Evolutionary conservation across 164 flowering plant genomes (phyloP), one percentile per base, ranked within the genome.

Genomic region (Brasenia schreberi): DNA sequence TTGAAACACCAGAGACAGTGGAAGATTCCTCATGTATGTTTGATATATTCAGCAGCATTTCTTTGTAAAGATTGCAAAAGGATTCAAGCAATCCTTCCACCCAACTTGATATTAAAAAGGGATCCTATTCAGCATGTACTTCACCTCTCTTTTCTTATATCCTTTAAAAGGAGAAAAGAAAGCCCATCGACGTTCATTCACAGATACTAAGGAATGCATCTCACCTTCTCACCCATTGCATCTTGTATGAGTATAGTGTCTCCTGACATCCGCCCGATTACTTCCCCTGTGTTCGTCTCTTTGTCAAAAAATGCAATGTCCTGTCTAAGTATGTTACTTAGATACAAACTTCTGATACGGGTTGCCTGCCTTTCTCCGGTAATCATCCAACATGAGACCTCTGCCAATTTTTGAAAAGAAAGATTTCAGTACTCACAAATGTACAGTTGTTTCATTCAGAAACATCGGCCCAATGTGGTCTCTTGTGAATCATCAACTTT

Each of bases 191-290:
- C 53, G 12, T 7, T 45, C 11, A 45, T 45, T 45, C 12, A 45
- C 53, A 7, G 53, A 45, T 7, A 12, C 7, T 45, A 5, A 7
- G 53, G 53, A 45, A 45, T 7, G 53, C 53, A 45, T 7, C 53
- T 45, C 59, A 83, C 87, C 83, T 81, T 83, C 72, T 85, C 89
- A 0, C 88, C 89, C 83, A 85, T 81, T 70, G 89, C 85, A 49
- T 82, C 89, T 75, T 85, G 92, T 64, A 87, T 85, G 65, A 87
- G 86, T 66, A 82, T 66, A 7, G 92, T 83, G 66, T 87, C 92
- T 1, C 89, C 89, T 0, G 89, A 82, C 92, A 87, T 87, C 61
- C 86, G 79, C 7, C 85, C 84, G 42, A 85, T 80, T 62, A 87
- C 83, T 70, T 87, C 89, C 61, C 92, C 92, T 0, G 89, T 87